Percentiles rank a stretch among this genome's conserved stretches.
Evolutionary conservation across 73 alveolate genomes (phyloP).

Genomic region (Uronychia binucleata): DNA sequence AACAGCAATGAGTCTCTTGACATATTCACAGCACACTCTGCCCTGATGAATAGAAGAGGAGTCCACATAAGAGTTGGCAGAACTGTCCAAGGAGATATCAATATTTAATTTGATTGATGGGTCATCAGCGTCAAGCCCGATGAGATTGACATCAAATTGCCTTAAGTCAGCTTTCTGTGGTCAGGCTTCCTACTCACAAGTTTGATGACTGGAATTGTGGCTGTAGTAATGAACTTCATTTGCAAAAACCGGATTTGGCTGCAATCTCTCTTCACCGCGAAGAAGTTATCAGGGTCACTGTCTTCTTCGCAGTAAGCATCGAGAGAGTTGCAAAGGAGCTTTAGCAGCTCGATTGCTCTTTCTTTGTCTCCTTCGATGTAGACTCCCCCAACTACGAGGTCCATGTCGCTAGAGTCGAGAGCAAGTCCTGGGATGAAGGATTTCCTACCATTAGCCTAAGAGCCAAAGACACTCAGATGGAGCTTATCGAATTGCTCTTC

Average conservation of each 20-base stretch:
- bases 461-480: conserved; percentile 62
- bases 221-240: conserved; percentile 17
- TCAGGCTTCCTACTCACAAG: conserved; percentile 2
- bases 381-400: conserved; percentile 66
- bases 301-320: not conserved
- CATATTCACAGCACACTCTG: conserved; percentile 29
- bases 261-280: too few relatives aligned
- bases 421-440: conserved; percentile 64
- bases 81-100: not conserved
- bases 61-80: not conserved
- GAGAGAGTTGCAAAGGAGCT: not conserved
- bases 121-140: conserved; percentile 11
- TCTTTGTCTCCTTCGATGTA: not conserved
- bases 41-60: conserved; percentile 39
- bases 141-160: conserved; percentile 46
- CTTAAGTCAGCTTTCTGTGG: not conserved
- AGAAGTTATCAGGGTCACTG: not conserved
- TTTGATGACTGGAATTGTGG: conserved; percentile 61
- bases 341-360: not conserved
- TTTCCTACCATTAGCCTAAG: conserved; percentile 42
- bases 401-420: conserved; percentile 88
- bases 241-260: not conserved
- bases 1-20: conserved; percentile 20
- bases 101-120: not conserved
- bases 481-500: not conserved